Base-by-base conservation (phyloP, 2,329 filamentous ascomycete genomes). In the Alternaria panax region DNA sequence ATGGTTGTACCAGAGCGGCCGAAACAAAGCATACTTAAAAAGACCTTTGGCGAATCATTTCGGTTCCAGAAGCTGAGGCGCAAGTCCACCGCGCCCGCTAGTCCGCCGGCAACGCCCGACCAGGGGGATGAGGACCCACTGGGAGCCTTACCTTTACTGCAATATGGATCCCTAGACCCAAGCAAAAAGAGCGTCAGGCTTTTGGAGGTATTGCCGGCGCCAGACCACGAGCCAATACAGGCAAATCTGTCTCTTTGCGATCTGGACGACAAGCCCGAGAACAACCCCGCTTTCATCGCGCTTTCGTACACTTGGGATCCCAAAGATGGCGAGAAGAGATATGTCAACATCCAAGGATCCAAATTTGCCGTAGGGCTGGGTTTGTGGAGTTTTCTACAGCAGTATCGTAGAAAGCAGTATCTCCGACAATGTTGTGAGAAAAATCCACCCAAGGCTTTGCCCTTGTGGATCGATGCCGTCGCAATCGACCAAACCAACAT, bases 261-360 rank as follows among this genome's bases (percentile, higher is more conserved):
- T 25, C 18, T 67, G 36, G 62, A 65, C 16, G 41, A 65, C 16
- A 61, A 59, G 4, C 57, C 57, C 0, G 62, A 65, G 12, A 36
- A 65, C 16, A 61, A 59, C 2, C 57, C 57, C 0, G 8, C 50
- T 0, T 67, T 63, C 12, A 58, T 65, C 20, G 64, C 64, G 6
- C 34, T 67, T 11, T 65, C 62, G 3, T 67, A 67, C 42, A 67
- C 51, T n/a, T 67, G 64, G 64, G 53, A 65, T 22, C 20, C 38
- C 11, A 61, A 65, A 45, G 59, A 45, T 18, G 51, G 43, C 4
- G 30, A 54, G 18, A 36, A 50, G 7, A 59, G 47, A 30, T 20
- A 54, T 2, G 51, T 65, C 1, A 41, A 54, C 8, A 63, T 61
- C 27, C 36, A 63, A 27, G 64, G 55, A 22, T 53, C 42, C 4